Evolutionary conservation across 768 basidiomycete species (phyloP).

Genomic region (Suillus alpinus): DNA sequence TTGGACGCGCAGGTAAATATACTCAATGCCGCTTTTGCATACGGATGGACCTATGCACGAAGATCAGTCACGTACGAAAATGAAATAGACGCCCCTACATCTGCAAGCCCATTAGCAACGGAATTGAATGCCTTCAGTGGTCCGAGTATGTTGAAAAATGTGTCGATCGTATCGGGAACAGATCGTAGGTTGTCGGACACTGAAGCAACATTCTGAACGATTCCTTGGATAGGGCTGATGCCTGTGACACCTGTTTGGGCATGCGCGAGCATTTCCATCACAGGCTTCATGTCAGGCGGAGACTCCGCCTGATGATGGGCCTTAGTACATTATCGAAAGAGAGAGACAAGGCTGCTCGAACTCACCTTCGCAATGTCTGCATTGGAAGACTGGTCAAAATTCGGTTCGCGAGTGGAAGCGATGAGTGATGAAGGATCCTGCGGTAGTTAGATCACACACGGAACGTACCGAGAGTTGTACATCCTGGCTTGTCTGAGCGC

Average conservation of each 20-base stretch:
- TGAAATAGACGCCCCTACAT: neutral
- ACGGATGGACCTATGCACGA: neutral
- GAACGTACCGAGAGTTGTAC: neutral
- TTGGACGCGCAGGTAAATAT: neutral
- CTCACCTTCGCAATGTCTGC: too few relatives aligned
- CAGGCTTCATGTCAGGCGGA: too few relatives aligned
- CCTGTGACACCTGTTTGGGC: too few relatives aligned
- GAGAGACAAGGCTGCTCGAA: too few relatives aligned
- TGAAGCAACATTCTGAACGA: neutral
- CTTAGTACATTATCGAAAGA: too few relatives aligned
- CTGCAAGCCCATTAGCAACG: neutral
- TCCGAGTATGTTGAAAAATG: neutral
- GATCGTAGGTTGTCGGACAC: neutral
- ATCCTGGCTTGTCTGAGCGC: neutral
- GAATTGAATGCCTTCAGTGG: conserved; percentile 1
- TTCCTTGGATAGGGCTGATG: neutral
- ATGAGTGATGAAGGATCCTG: neutral
- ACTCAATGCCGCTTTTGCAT: conserved; percentile 2
- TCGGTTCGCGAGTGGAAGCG: neutral
- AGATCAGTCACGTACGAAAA: neutral
- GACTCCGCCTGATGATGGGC: too few relatives aligned
- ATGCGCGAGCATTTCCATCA: too few relatives aligned
- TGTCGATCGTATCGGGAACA: neutral
- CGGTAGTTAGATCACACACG: neutral
- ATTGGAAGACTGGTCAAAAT: too few relatives aligned